Evolutionary conservation across 2,329 filamentous ascomycete genomes (phyloP), one percentile per base, ranked within the genome.

Genomic region (Curvularia hawaiiensis): DNA sequence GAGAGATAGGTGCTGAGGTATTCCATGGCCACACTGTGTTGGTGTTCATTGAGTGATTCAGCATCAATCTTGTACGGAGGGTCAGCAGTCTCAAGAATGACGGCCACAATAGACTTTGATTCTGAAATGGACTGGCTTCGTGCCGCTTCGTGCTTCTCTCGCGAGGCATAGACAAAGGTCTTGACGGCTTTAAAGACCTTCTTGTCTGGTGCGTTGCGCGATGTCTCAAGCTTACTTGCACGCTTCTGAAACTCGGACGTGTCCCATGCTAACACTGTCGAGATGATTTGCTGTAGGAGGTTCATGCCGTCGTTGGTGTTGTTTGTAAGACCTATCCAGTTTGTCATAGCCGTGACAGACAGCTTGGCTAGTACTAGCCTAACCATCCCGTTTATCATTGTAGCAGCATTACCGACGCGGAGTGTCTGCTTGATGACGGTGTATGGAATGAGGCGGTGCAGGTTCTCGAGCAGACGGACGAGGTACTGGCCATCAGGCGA

Each of bases 231-330:
- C 61, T 84, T 87, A 0, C 87, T 82, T 1, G 83, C 82, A 1
- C 84, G 80, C 72, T 88, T 89, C 58, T 85, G 85, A 60, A 92
- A 88, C 61, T 91, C 89, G 38, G 81, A 79, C 6, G 85, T 85
- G 66, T 95, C 91, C 88, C 89, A 92, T 5, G 84, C 83, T 11
- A 93, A 76, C 0, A 92, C 86, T 4, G 89, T 84, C 0, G 86
- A 89, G 22, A 94, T 87, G 61, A 95, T 92, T 77, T 83, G 81
- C 74, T 94, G 90, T 63, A 95, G 74, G 9, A 94, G 74, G 70
- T 93, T 95, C 89, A 91, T 91, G 46, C 90, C 90, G 64, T 92
- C 89, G 60, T 91, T 86, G 0, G 88, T 84, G 46, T 85, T 86
- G 46, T 85, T 84, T 0, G 88, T 92, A 39, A 91, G 73, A 0